Percentiles rank a stretch among this genome's conserved stretches.
phyloP scores from a whole-genome alignment of 805 yeast species.

The Komagataella phaffii region DNA sequence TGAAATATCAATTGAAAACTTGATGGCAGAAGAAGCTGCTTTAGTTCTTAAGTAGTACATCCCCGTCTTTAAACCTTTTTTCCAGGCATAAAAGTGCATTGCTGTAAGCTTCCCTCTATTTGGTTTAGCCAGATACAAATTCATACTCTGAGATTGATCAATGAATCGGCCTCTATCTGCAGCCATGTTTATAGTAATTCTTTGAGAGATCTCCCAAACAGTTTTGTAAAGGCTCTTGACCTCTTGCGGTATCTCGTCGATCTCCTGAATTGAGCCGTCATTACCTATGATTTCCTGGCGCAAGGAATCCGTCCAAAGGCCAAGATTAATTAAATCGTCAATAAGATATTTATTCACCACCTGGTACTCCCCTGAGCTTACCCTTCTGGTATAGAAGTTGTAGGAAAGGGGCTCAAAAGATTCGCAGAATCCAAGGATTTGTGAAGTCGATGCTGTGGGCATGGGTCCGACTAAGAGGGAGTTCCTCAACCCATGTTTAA shows the following conservation, averaged over 20 bases:
- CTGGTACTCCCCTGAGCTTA: constrained; percentile 87
- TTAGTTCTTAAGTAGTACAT: constrained; percentile 96
- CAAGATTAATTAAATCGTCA: constrained; percentile 68
- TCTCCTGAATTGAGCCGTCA: constrained; percentile 77
- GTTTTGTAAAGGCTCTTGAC: constrained; percentile 50
- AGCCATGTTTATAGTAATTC: constrained; percentile 74
- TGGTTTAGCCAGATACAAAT: constrained; percentile 77
- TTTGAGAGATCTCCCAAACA: constrained; percentile 85
- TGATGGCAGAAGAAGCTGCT: constrained; percentile 95
- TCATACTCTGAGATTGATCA: constrained; percentile 89
- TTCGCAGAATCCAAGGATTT: constrained; percentile 85
- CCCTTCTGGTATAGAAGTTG: constrained; percentile 83
- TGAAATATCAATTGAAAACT: constrained; percentile 53
- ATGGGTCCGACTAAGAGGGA: constrained; percentile 85
- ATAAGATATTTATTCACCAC: constrained; percentile 79
- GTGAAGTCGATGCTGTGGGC: constrained; percentile 98
- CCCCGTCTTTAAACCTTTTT: constrained; percentile 95
- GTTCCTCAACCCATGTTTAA: constrained; percentile 64
- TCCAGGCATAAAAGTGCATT: constrained; percentile 99
- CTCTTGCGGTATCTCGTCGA: constrained; percentile 61
- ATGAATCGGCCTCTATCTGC: constrained; percentile 63
- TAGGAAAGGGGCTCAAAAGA: constrained; percentile 96
- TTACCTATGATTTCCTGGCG: constrained; percentile 63
- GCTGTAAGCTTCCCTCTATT: constrained; percentile 94
- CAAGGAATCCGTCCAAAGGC: constrained; percentile 72